These are phyloP conservation scores for Raffaelea albimanens DNA, from an alignment of 2,329 filamentous ascomycete species.

Conservation along the genomic window DNA sequence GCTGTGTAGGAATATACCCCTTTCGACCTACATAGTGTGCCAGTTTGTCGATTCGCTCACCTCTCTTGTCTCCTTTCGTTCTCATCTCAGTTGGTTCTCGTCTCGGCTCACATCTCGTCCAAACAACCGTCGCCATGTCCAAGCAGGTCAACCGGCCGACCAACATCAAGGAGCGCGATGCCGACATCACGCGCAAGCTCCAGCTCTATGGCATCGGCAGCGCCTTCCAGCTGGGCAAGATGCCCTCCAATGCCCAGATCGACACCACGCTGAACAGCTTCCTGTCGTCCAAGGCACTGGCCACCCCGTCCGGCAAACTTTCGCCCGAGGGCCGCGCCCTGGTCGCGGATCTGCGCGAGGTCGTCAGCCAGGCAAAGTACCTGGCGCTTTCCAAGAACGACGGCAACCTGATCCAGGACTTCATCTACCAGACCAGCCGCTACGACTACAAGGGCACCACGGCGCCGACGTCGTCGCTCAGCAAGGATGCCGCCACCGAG, in stretches of 20 bases:
- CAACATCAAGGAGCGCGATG: conserved; percentile 67
- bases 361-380: conserved; percentile 75
- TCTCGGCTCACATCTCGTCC: no score
- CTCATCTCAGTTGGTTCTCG: no score
- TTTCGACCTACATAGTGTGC: no score
- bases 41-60: no score
- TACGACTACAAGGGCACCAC: conserved; percentile 58
- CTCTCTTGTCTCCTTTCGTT: no score
- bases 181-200: conserved; percentile 85
- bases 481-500: conserved; percentile 68
- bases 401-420: conserved; percentile 88
- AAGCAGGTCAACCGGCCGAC: conserved; percentile 60
- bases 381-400: conserved; percentile 90
- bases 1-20: no score
- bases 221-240: conserved; percentile 83
- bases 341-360: conserved; percentile 65
- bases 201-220: conserved; percentile 84
- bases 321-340: conserved; percentile 75
- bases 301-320: conserved; percentile 63
- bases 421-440: conserved; percentile 86
- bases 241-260: conserved; percentile 92
- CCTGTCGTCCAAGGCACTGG: conserved; percentile 60
- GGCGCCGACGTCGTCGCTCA: conserved; percentile 51
- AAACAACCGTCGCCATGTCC: conserved; percentile 17
- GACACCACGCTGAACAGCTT: conserved; percentile 90